phyloP scores from a whole-genome alignment of 208 protist species.

The Eutreptiella sp. region DNA sequence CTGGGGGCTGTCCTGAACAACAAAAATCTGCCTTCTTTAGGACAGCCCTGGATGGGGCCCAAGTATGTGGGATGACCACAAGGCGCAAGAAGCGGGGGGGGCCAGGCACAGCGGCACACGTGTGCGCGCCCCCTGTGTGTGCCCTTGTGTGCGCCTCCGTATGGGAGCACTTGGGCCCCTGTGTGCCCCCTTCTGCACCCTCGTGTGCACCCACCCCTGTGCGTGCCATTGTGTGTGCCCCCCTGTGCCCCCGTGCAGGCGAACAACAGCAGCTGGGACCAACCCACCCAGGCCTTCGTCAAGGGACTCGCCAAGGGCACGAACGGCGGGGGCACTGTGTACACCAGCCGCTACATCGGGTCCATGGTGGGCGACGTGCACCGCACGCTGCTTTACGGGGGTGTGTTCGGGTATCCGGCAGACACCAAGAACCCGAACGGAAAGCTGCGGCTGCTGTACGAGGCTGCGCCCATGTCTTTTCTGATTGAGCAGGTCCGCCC shows the following conservation, averaged over 20 bases:
- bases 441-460: constrained; percentile 95
- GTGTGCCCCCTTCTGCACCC: background rate
- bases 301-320: background rate
- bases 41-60: too few species aligned
- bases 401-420: constrained; percentile 94
- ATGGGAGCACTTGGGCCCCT: background rate
- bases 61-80: too few species aligned
- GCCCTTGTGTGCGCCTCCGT: too few species aligned
- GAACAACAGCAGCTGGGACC: constrained; percentile 56
- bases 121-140: too few species aligned
- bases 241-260: constrained; percentile 53
- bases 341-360: constrained; percentile 77
- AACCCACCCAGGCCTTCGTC: constrained; percentile 14
- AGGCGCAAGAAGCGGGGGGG: too few species aligned
- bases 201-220: constrained; percentile 32
- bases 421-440: constrained; percentile 81
- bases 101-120: too few species aligned
- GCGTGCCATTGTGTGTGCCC: constrained; percentile 56
- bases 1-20: too few species aligned
- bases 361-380: constrained; percentile 96
- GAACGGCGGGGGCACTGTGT: constrained; percentile 14
- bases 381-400: constrained; percentile 94
- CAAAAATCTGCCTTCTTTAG: too few species aligned
- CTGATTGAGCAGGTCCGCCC: constrained; percentile 78
- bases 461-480: constrained; percentile 86